Evolutionary conservation across 257 asterid species (phyloP).

Genomic region (Lycium ferocissimum): DNA sequence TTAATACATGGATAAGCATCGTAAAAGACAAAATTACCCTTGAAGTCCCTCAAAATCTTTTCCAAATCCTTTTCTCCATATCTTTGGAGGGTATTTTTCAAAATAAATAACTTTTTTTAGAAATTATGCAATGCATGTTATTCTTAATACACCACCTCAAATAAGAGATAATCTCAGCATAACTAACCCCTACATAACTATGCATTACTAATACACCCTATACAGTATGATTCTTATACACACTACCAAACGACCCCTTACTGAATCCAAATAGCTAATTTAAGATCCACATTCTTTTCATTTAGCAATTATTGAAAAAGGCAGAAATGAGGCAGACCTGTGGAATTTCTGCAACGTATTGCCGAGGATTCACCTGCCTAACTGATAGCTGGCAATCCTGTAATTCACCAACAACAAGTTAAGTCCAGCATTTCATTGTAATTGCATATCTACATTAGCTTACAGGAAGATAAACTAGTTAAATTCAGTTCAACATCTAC

Average conservation of each 20-base stretch:
- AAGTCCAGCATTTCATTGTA: background rate
- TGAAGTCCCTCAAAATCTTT: no score
- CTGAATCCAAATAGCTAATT: background rate
- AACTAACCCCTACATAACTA: no score
- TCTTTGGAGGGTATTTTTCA: no score
- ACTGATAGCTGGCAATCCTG: constrained; percentile 98
- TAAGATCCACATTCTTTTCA: background rate
- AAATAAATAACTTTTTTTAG: no score
- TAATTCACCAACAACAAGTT: background rate
- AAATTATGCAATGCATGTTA: no score
- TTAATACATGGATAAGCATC: no score
- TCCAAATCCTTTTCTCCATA: no score
- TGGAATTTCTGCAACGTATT: constrained; percentile 92
- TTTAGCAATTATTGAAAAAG: background rate
- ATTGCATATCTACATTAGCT: background rate
- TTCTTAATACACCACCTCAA: no score
- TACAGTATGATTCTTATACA: no score
- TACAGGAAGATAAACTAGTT: background rate
- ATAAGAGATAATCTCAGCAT: no score
- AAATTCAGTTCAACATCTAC: background rate
- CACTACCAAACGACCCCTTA: background rate
- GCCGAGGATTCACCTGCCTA: constrained; percentile 96
- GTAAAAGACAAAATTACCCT: no score
- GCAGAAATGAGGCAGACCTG: constrained; percentile 57
- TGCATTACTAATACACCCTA: no score